Evolutionary conservation across 2,329 filamentous ascomycete species (phyloP).

Genomic region (Hymenoscyphus fraxineus): DNA sequence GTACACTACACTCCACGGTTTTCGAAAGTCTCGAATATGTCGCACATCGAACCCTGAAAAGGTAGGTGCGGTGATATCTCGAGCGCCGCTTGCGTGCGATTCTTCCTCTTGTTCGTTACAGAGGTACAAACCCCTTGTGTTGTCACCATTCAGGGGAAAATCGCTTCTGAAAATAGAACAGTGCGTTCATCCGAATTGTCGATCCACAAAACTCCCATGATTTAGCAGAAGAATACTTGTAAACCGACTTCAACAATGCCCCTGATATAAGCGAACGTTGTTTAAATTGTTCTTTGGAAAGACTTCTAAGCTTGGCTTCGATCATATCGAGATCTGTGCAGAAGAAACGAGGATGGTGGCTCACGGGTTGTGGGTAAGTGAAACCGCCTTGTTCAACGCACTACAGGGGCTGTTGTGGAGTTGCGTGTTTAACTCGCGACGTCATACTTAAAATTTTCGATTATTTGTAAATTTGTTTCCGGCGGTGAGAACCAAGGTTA

Average conservation of each 20-base stretch:
- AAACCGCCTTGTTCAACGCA: not conserved
- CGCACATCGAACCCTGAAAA: not conserved
- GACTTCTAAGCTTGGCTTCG: not conserved
- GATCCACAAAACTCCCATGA: not conserved
- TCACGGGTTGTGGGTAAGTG: not conserved
- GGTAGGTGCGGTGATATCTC: not conserved
- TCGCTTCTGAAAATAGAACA: constrained; percentile 1
- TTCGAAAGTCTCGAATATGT: not conserved
- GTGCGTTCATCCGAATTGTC: not conserved
- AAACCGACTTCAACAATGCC: not conserved
- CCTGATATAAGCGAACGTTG: no score
- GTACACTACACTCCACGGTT: not conserved
- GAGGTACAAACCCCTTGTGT: not conserved
- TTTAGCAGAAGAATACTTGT: not conserved
- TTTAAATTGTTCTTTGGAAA: no score
- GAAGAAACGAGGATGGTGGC: not conserved
- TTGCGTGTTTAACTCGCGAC: not conserved
- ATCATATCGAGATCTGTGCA: not conserved
- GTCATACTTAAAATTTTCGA: not conserved
- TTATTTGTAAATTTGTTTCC: no score
- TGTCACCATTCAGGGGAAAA: not conserved
- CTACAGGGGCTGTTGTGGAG: not conserved
- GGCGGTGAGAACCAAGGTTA: not conserved
- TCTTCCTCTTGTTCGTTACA: not conserved
- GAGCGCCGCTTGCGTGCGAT: not conserved